These are phyloP conservation scores for Trichomonas vaginalis DNA, from an alignment of 208 protist genomes.

Conservation along the genomic window DNA sequence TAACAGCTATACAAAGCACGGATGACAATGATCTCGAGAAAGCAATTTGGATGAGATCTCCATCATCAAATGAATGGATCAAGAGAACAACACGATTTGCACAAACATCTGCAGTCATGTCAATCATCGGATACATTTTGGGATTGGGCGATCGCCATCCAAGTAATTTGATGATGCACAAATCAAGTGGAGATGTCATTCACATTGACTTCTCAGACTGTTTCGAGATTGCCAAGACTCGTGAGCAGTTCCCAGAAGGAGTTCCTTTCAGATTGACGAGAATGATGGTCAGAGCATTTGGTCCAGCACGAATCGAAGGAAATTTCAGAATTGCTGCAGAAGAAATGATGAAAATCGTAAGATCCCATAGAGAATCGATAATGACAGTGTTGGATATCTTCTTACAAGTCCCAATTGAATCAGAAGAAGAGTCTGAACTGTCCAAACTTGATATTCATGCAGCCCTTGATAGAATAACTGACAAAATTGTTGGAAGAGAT, in stretches of 20 bases:
- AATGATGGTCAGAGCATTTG: constrained; percentile 15
- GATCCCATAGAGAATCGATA: neutral
- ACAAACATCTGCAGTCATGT: neutral
- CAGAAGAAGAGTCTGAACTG: neutral
- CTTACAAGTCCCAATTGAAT: neutral
- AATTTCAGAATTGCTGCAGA: neutral
- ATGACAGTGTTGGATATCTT: constrained; percentile 3
- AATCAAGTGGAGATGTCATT: neutral
- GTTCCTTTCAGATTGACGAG: constrained; percentile 19
- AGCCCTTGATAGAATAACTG: neutral
- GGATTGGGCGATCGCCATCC: neutral
- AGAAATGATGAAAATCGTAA: neutral
- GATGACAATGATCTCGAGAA: neutral
- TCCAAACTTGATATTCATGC: neutral
- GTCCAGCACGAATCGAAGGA: neutral
- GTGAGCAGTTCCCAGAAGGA: neutral
- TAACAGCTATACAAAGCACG: neutral
- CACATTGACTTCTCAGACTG: constrained; percentile 23
- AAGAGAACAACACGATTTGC: neutral
- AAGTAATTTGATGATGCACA: neutral
- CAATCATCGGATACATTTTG: neutral
- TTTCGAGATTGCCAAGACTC: constrained; percentile 23
- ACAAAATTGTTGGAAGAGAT: neutral
- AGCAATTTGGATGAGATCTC: neutral
- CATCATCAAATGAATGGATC: neutral